Base-by-base conservation (phyloP, 345 rosid genomes). In the Linum tenue region DNA sequence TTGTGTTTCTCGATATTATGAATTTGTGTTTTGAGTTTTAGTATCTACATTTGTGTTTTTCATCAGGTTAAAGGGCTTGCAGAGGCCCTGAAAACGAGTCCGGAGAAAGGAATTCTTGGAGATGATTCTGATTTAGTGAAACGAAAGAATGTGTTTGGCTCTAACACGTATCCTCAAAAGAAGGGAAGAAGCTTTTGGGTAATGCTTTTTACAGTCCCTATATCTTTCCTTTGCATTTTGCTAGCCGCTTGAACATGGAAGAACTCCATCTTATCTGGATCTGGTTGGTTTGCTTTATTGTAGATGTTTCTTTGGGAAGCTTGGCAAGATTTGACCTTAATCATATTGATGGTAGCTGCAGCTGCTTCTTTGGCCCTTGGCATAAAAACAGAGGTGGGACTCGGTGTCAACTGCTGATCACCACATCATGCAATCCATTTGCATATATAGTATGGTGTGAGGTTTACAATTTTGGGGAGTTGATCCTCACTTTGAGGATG, bases 311-410 rank as follows among this genome's bases (percentile, higher is more conserved):
- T 62, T 12, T 62, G 64, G 64, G 51, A 62, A n/a, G 64, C 64
- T 12, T 62, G 64, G 64, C 64, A 62, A 62, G 64, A 62, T 62
- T 50, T 62, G 15, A 62, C 64, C 15, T 22, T 62, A 16, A 62
- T 62, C 50, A 62, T 62, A 62, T 62, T 62, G 64, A 62, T 62
- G 64, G 50, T 62, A 62, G 64, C 64, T 62, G 64, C 64, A 39
- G 64, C 41, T 41, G 64, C 64, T 62, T 62, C 64, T 40, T 22
- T 62, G 36, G 64, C 41, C n/a, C 51, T 62, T 7, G 64, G 64
- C 36, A 62, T 39, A 39, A 62, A 62, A 41, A 62, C 64, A 39
- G 64, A 62, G 64, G 64, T 62, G 8, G 50, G 50, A 9, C 10
- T 17, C 7, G 1, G 8, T 16, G 35, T 10, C 38, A 3, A 3